Evolutionary conservation across 108 stramenopile species (phyloP).

Genomic region (Skeletonema costatum): DNA sequence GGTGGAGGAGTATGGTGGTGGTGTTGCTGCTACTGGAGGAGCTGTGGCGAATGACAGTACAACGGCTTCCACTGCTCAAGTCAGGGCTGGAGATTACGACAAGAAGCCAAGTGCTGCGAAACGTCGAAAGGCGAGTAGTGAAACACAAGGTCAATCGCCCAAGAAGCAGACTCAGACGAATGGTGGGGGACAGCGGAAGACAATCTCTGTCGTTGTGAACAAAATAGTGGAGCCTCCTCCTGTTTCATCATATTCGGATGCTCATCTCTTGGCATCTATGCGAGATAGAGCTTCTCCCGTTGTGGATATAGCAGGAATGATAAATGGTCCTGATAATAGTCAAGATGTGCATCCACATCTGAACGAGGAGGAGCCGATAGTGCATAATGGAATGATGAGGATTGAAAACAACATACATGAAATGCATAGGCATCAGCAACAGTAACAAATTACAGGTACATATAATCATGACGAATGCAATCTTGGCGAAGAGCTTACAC

Average conservation of each 20-base stretch:
- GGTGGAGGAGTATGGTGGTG: background rate
- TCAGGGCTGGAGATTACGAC: background rate
- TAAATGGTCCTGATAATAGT: no score
- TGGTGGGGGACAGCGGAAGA: background rate
- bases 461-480: no score
- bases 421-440: no score
- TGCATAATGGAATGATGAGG: no score
- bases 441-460: no score
- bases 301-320: no score
- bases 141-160: no score
- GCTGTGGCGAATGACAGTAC: background rate
- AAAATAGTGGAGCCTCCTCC: background rate
- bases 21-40: background rate
- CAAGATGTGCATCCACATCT: no score
- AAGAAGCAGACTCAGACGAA: background rate
- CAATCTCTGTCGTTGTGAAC: background rate
- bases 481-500: no score
- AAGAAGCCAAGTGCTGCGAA: background rate
- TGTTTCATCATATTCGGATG: background rate
- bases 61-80: background rate
- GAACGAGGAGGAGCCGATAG: background rate
- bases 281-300: background rate
- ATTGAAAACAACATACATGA: no score
- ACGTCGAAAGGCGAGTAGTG: background rate
- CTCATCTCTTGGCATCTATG: slow-evolving; percentile 3